Evolutionary conservation across 225 moss, liverwort and hornwort genomes (phyloP).

Genomic region (Rhytidiadelphus loreus): DNA sequence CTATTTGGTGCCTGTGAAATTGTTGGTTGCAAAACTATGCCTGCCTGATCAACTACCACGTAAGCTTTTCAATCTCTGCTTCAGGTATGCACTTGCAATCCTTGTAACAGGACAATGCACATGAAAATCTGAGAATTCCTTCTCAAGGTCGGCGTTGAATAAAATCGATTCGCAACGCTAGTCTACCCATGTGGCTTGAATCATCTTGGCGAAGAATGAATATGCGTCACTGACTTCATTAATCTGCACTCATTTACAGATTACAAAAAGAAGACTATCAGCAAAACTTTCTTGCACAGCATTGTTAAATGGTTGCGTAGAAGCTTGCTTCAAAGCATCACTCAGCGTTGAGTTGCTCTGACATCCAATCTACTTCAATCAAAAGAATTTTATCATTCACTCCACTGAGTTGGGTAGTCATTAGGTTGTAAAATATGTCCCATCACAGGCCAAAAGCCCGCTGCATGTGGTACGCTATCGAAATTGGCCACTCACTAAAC

Average conservation of each 20-base stretch:
- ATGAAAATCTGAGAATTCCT: not conserved
- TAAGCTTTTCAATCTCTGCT: not conserved
- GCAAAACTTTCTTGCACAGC: not conserved
- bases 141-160: not conserved
- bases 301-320: not conserved
- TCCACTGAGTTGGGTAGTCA: not conserved
- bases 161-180: not conserved
- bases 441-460: not conserved
- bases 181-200: conserved; percentile 12
- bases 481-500: not conserved
- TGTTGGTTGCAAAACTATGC: not conserved
- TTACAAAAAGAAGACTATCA: not conserved
- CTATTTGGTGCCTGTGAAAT: not conserved
- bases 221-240: conserved; percentile 48
- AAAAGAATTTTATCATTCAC: not conserved
- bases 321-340: not conserved
- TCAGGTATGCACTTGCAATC: not conserved
- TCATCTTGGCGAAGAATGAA: conserved; percentile 40
- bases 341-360: not conserved
- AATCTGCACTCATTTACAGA: conserved; percentile 27
- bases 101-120: not conserved
- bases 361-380: not conserved
- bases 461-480: too few relatives aligned
- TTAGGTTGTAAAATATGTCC: not conserved
- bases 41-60: not conserved